A percentile compares a stretch with the other conserved stretches of the same genome.
These are phyloP conservation scores for Aspergillus ochraceus DNA, from an alignment of 2,329 filamentous ascomycete species.

Conservation along the genomic window DNA sequence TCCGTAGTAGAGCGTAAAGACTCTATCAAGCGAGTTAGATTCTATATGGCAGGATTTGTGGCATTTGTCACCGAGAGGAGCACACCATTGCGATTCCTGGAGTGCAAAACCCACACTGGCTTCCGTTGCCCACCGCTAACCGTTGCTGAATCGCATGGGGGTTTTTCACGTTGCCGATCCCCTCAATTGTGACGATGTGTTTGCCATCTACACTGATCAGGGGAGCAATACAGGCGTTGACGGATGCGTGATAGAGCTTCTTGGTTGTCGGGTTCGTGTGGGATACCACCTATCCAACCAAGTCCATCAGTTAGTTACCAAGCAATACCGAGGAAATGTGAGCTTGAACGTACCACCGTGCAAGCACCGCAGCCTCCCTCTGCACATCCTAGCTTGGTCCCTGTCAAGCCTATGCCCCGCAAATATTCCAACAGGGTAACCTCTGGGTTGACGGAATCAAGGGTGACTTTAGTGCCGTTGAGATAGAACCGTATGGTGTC, in stretches of 20 bases:
- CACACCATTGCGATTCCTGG: slow-evolving; percentile 89
- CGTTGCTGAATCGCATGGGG: slow-evolving; percentile 91
- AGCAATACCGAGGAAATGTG: too few species aligned
- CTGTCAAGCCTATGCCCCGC: slow-evolving; percentile 86
- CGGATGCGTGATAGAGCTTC: slow-evolving; percentile 90
- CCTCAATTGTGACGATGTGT: slow-evolving; percentile 96
- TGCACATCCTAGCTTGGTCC: slow-evolving; percentile 93
- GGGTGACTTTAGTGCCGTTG: slow-evolving; percentile 83
- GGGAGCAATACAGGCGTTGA: slow-evolving; percentile 93
- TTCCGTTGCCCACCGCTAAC: slow-evolving; percentile 86
- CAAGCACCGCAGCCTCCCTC: slow-evolving; percentile 90
- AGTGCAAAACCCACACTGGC: slow-evolving; percentile 94
- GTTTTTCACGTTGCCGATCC: slow-evolving; percentile 82
- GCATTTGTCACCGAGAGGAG: background rate
- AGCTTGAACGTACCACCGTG: slow-evolving; percentile 21
- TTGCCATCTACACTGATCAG: slow-evolving; percentile 93
- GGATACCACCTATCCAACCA: slow-evolving; percentile 65
- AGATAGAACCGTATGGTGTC: slow-evolving; percentile 90
- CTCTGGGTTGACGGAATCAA: slow-evolving; percentile 88
- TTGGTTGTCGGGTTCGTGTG: slow-evolving; percentile 92
- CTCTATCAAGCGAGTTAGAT: slow-evolving; percentile 54
- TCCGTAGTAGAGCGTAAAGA: slow-evolving; percentile 86
- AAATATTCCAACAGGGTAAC: slow-evolving; percentile 91
- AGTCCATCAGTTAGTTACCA: slow-evolving; percentile 22
- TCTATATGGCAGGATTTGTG: background rate